Base-by-base conservation (phyloP, 345 rosid species). In the Citropsis articulata region DNA sequence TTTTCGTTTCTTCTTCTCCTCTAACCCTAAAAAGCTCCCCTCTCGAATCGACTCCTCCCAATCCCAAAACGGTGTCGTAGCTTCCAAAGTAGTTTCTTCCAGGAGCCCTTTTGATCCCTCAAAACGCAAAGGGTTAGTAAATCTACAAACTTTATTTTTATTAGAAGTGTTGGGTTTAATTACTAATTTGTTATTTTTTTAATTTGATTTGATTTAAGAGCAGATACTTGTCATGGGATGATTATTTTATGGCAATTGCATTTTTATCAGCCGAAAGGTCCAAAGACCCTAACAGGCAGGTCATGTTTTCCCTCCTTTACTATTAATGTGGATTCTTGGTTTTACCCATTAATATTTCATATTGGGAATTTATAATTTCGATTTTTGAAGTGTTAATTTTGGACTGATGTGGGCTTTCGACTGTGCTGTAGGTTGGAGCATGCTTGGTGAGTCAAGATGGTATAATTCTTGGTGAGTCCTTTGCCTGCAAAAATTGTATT, bases 221-320 rank as follows among this genome's bases (percentile, higher is more conserved):
- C 87, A 95, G 99, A 66, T 92, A 91, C 83, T 80, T 95, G 82
- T 89, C 95, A 16, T 93, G 98, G 98, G 99, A 95, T 79, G 99
- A 95, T 88, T 94, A 94, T 81, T 94, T 94, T 78, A 94, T 94
- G 98, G 89, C 97, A 69, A 86, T 91, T 80, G 98, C 97, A 19
- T 90, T 94, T 78, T 72, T 94, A 12, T 90, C 97, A 18, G 96
- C 98, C 9, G 89, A 94, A 80, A 78, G 98, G 75, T 94, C 98
- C 75, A 94, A 94, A 82, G 98, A 94, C 84, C 97, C 98, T 25
- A 90, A 95, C 88, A 92, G 99, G 87, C 98, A 93, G 97, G 99
- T 95, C 84, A 72, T 77, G 18, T 3, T 71, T 30, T 81, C 28
- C 48, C 19, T 63, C 18, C 22, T 78, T 55, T 53, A 7, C 48